Percentiles rank a stretch among this genome's conserved stretches.
These are phyloP conservation scores for Euphrasia arctica DNA, from an alignment of 305 asterid species.

Conservation along the genomic window DNA sequence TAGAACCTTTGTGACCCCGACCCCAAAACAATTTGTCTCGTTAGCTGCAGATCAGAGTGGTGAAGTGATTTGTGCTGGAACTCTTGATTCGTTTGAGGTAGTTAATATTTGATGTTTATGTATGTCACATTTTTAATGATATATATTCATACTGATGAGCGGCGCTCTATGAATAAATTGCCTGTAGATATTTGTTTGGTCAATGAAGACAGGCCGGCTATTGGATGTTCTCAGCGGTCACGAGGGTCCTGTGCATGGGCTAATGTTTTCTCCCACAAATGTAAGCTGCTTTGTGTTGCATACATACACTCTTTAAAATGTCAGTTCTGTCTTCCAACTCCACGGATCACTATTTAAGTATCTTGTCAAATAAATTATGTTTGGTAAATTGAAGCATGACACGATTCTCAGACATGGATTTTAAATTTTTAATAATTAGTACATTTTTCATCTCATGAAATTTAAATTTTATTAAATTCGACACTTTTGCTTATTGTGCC, in stretches of 20 bases:
- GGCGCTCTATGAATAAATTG: constrained; percentile 22
- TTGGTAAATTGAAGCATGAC: too few species aligned
- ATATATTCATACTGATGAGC: constrained; percentile 28
- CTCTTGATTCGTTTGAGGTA: constrained; percentile 98
- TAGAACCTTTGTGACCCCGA: constrained; percentile 87
- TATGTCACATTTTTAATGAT: constrained; percentile 10
- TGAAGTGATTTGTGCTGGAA: constrained; percentile 98
- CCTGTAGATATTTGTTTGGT: constrained; percentile 88
- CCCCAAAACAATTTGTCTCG: constrained; percentile 93
- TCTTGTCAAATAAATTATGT: constrained; percentile 11
- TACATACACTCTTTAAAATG: constrained; percentile 6
- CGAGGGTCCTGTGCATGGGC: constrained; percentile 97
- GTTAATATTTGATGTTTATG: constrained; percentile 26
- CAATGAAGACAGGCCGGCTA: constrained; percentile 93
- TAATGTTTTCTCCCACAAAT: constrained; percentile 86
- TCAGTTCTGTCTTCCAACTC: constrained; percentile 1
- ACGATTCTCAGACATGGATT: too few species aligned
- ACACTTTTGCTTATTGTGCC: too few species aligned
- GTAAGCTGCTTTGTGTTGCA: constrained; percentile 42
- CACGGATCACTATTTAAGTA: constrained; percentile 4
- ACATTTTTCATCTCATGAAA: too few species aligned
- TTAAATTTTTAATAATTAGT: too few species aligned
- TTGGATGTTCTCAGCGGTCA: constrained; percentile 97
- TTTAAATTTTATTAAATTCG: too few species aligned
- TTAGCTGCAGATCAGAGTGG: constrained; percentile 96